A percentile compares a stretch with the other conserved stretches of the same genome.
Evolutionary conservation across 257 asterid species (phyloP).

Genomic region (Solanum pimpinellifolium): DNA sequence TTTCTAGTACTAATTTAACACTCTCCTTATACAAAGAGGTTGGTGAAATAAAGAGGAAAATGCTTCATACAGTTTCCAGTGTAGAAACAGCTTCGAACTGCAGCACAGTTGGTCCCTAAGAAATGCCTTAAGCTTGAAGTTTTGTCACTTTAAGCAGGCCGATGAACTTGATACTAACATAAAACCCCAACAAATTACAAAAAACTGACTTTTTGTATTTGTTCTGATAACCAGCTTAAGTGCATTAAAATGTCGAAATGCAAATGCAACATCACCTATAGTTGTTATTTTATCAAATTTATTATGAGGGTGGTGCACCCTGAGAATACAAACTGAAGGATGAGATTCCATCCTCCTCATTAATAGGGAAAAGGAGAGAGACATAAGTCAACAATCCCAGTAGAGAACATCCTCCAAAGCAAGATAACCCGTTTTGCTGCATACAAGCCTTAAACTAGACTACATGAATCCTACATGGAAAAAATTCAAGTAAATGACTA

Average conservation of each 20-base stretch:
- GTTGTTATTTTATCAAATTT: neutral
- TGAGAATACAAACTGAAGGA: neutral
- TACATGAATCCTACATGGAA: neutral
- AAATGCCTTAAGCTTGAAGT: neutral
- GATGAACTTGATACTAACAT: neutral
- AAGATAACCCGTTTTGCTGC: neutral
- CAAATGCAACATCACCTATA: neutral
- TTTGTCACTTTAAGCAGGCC: neutral
- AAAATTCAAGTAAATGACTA: neutral
- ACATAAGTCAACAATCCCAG: neutral
- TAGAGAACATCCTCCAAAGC: neutral
- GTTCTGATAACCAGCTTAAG: neutral
- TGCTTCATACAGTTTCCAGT: neutral
- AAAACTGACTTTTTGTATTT: neutral
- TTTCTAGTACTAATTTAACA: neutral
- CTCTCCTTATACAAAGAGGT: neutral
- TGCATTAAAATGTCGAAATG: neutral
- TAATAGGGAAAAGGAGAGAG: neutral
- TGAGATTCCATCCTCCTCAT: neutral
- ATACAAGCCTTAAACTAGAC: neutral
- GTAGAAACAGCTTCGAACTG: neutral
- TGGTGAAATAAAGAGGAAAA: neutral
- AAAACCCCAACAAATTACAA: neutral
- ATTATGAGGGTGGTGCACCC: neutral
- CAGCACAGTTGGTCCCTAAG: neutral